Percentiles rank a stretch among this genome's conserved stretches.
Evolutionary conservation across 352 stramenopile species (phyloP).

Genomic region (Globisporangium nodosum): DNA sequence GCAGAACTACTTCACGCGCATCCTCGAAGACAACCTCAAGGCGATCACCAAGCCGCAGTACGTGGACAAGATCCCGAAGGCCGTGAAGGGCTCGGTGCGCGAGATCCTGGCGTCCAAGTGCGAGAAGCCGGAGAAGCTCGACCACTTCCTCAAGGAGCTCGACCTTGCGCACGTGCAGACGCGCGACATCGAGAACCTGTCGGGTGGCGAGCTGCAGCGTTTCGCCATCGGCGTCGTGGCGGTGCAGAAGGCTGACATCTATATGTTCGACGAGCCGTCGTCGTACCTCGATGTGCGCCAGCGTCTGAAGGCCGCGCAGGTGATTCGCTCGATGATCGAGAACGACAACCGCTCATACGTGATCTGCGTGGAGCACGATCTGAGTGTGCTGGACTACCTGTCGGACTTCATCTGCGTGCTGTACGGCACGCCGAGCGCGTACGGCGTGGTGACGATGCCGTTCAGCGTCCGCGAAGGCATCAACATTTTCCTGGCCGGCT

Average conservation of each 20-base stretch:
- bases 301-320: slow-evolving; percentile 95
- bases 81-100: slow-evolving; percentile 93
- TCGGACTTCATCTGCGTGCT: slow-evolving; percentile 99
- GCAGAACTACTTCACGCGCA: slow-evolving; percentile 99
- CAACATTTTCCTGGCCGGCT: slow-evolving; percentile 99
- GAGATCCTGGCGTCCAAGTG: slow-evolving; percentile 95
- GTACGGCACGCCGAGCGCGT: slow-evolving; percentile 97
- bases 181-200: slow-evolving; percentile 94
- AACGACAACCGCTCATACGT: slow-evolving; percentile 91
- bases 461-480: slow-evolving; percentile 99
- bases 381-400: slow-evolving; percentile 99
- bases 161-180: slow-evolving; percentile 97
- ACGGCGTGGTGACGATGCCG: slow-evolving; percentile 99
- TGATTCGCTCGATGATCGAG: slow-evolving; percentile 97
- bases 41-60: slow-evolving; percentile 99
- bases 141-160: slow-evolving; percentile 87
- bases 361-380: slow-evolving; percentile 99
- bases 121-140: slow-evolving; percentile 75
- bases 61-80: slow-evolving; percentile 98
- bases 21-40: slow-evolving; percentile 99
- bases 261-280: slow-evolving; percentile 99
- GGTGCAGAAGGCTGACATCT: slow-evolving; percentile 96
- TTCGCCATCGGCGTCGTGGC: slow-evolving; percentile 98
- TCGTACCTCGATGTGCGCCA: slow-evolving; percentile 99
- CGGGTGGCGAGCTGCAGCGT: slow-evolving; percentile 98